Percentiles rank a stretch among this genome's conserved stretches.
Evolutionary conservation across 2,329 filamentous ascomycete species (phyloP).

Genomic region (Alternaria sp.): DNA sequence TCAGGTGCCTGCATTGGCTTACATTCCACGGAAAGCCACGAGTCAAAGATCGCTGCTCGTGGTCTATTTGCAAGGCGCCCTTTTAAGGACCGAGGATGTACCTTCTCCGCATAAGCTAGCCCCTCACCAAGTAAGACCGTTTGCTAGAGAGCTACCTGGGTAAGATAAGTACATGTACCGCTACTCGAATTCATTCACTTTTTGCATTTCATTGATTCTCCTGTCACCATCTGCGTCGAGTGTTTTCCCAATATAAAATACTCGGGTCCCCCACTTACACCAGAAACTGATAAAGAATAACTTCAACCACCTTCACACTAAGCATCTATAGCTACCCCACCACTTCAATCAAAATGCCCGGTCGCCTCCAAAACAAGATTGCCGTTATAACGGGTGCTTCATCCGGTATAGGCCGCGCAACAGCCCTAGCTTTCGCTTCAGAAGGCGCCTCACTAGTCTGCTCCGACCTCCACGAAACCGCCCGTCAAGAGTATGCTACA

Average conservation of each 20-base stretch:
- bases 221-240: neutral
- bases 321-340: neutral
- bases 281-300: neutral
- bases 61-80: neutral
- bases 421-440: slow-evolving; percentile 39
- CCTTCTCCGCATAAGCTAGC: slow-evolving; percentile 2
- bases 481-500: slow-evolving; percentile 25
- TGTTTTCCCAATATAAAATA: neutral
- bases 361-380: slow-evolving; percentile 39
- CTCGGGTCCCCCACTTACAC: neutral
- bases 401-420: slow-evolving; percentile 49
- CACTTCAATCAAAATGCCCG: slow-evolving; percentile 21
- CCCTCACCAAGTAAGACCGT: slow-evolving; percentile 1
- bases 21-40: neutral
- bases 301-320: neutral
- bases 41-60: neutral
- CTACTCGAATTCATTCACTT: neutral
- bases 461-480: slow-evolving; percentile 39
- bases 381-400: slow-evolving; percentile 49
- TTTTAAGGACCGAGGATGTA: slow-evolving; percentile 18
- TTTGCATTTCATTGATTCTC: neutral
- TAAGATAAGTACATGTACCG: neutral
- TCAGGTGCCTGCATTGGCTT: neutral
- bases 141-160: neutral
- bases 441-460: slow-evolving; percentile 47